These are phyloP conservation scores for Colletotrichum trifolii DNA, from an alignment of 2,329 filamentous ascomycete species.

Conservation along the genomic window DNA sequence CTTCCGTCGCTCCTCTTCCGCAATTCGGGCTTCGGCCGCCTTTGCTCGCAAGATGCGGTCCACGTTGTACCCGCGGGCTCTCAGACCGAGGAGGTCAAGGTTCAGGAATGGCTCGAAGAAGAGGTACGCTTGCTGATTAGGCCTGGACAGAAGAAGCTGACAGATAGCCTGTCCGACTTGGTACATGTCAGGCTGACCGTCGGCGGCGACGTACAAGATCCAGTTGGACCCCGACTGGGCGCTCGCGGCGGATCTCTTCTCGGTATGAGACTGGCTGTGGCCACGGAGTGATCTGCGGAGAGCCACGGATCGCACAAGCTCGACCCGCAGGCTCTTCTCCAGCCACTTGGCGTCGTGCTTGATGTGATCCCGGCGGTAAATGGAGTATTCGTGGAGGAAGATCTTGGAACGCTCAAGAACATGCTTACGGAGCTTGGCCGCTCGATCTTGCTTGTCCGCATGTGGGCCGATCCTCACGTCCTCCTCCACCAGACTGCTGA, in stretches of 20 bases:
- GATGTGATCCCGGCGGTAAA: slow-evolving; percentile 80
- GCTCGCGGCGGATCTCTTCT: slow-evolving; percentile 80
- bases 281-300: slow-evolving; percentile 81
- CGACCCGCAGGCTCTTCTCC: slow-evolving; percentile 83
- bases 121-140: slow-evolving; percentile 88
- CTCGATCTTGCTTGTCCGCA: slow-evolving; percentile 74
- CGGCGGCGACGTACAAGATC: slow-evolving; percentile 80
- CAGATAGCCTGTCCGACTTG: slow-evolving; percentile 92
- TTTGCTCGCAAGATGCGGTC: slow-evolving; percentile 91
- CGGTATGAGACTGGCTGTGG: slow-evolving; percentile 74
- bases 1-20: slow-evolving; percentile 82
- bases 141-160: slow-evolving; percentile 80
- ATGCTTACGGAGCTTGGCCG: slow-evolving; percentile 77
- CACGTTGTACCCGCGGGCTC: slow-evolving; percentile 93
- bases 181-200: slow-evolving; percentile 80
- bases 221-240: slow-evolving; percentile 64
- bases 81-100: slow-evolving; percentile 82
- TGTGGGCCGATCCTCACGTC: slow-evolving; percentile 77
- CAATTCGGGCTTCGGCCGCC: slow-evolving; percentile 86
- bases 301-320: slow-evolving; percentile 81
- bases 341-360: slow-evolving; percentile 92
- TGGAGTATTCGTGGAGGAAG: slow-evolving; percentile 81
- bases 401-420: slow-evolving; percentile 89
- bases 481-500: slow-evolving; percentile 83
- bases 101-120: slow-evolving; percentile 93